Evolutionary conservation across 225 moss, liverwort and hornwort genomes (phyloP).

Genomic region (Antitrichia curtipendula): DNA sequence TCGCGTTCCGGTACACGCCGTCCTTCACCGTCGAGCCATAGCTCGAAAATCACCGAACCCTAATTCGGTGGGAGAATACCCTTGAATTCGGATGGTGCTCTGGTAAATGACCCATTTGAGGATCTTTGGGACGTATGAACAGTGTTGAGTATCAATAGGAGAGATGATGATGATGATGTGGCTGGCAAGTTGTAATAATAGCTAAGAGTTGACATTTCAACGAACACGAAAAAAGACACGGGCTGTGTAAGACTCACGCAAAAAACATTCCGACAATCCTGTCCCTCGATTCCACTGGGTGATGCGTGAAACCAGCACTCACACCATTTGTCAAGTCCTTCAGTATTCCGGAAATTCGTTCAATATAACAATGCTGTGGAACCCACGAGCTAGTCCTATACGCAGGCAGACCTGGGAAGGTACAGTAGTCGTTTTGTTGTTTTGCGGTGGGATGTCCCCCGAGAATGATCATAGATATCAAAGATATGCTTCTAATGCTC

Average conservation of each 20-base stretch:
- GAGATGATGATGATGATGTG: not conserved
- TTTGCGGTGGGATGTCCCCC: not conserved
- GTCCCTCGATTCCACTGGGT: not conserved
- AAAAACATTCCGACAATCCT: not conserved
- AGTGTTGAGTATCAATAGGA: not conserved
- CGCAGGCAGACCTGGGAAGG: not conserved
- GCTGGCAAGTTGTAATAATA: not conserved
- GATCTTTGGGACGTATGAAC: not conserved
- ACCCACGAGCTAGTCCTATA: not conserved
- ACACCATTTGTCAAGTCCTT: not conserved
- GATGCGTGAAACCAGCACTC: not conserved
- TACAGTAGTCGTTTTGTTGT: not conserved
- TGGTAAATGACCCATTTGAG: not conserved
- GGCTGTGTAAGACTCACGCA: not conserved
- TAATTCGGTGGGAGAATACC: not conserved
- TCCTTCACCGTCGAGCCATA: slow-evolving; percentile 1
- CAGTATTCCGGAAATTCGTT: not conserved
- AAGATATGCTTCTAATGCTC: not conserved
- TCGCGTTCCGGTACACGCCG: slow-evolving; percentile 1
- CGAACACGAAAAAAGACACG: not conserved
- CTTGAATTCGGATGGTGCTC: not conserved
- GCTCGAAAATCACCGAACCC: not conserved
- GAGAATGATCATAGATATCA: not conserved
- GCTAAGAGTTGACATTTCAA: not conserved
- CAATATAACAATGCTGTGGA: not conserved